Evolutionary conservation across 2,329 filamentous ascomycete genomes (phyloP), one percentile per base, ranked within the genome.

Genomic region (Orbilia quercus): DNA sequence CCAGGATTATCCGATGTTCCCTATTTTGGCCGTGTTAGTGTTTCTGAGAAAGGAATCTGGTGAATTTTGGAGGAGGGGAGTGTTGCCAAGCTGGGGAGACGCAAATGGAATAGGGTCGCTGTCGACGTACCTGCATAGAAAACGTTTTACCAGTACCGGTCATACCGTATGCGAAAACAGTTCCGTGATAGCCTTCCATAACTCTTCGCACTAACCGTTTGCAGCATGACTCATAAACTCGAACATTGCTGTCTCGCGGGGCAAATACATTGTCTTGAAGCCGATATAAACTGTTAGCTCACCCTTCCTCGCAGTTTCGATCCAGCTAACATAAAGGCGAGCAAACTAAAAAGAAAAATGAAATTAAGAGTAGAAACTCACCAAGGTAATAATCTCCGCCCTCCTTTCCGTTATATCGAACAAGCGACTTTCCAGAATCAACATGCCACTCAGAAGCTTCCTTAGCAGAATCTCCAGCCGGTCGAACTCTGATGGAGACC

Each of bases 111-210:
- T 44, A 38, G 20, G 25, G n/a, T n/a, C 18, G 45, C 20, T 14
- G 11, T 18, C 36, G 11, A 9, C 95, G 99, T 77, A 95, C 95
- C 83, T 99, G 95, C 95, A 99, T 99, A 40, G 94, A 98, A 80
- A 98, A 99, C 0, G 95, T 99, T 83, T 99, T 99, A 77, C 95
- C 95, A 0, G 95, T 98, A 75, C 95, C 95, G 2, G 95, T 99
- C 93, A 98, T 98, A 79, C 95, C 95, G 80, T 99, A 99, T 16
- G 94, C 94, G 80, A 99, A 98, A 22, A 99, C 95, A 0, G 95
- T 99, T 70, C 94, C 95, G 79, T 98, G 94, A 80, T 98, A 99
- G 44, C 95, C 95, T 83, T 99, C 95, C 95, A 99, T 99, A 54
- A 99, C 95, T 78, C 95, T 87, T 77, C 95, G 90, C 50, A 99